phyloP scores from a whole-genome alignment of 768 basidiomycete genomes.

The Xerocomus brunneocitrinus region DNA sequence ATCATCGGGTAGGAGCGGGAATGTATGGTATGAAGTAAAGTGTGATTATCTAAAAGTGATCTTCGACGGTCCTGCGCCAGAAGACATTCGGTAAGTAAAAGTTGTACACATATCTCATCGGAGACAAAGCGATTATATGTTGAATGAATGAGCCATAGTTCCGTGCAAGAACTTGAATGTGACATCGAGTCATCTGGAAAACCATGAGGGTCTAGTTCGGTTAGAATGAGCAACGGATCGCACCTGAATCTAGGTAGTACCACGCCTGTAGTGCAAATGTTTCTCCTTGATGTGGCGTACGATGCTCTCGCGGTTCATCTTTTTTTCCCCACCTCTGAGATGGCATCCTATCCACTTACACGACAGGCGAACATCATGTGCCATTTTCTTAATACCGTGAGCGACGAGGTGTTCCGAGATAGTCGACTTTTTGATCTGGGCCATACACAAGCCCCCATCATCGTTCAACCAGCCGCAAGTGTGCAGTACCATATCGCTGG shows the following conservation, averaged over 20 bases:
- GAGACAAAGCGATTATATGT: neutral
- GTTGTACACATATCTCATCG: no score
- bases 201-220: neutral
- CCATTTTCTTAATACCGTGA: constrained; percentile 5
- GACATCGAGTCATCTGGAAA: neutral
- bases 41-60: no score
- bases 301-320: constrained; percentile 15
- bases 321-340: no score
- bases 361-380: no score
- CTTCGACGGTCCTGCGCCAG: neutral
- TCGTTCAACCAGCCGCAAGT: constrained; percentile 7
- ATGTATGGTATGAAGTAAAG: neutral
- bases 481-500: neutral
- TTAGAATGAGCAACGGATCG: neutral
- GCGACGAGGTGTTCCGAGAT: constrained; percentile 7
- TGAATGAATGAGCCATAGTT: no score
- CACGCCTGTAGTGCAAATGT: constrained; percentile 8
- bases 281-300: constrained; percentile 12
- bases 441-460: constrained; percentile 2
- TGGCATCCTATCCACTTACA: no score
- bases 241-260: neutral
- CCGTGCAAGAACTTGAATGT: neutral
- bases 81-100: no score
- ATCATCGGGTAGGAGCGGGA: neutral
- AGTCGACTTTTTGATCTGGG: fast-evolving